Percentiles rank a stretch among this genome's conserved stretches.
Conservation (phyloP, 2,329 filamentous ascomycete species). For the Colletotrichum tabaci region DNA sequence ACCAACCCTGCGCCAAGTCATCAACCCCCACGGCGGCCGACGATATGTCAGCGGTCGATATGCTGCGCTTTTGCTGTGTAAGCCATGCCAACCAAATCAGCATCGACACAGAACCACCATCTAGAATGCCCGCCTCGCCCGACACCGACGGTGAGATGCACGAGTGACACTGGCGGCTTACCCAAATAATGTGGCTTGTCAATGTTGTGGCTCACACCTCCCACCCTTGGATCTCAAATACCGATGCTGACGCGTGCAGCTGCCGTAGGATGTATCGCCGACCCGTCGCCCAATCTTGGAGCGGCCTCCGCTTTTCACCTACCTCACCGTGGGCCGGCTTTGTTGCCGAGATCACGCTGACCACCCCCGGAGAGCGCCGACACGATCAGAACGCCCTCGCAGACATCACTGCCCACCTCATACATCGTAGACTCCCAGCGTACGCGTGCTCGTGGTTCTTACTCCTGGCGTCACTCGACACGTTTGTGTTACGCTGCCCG, state of each 20-base stretch:
- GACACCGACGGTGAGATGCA: neutral
- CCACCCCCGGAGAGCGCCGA: conserved; percentile 16
- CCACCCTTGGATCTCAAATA: neutral
- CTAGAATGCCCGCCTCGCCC: neutral
- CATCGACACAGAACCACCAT: neutral
- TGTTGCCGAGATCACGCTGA: conserved; percentile 1
- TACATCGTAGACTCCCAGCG: neutral
- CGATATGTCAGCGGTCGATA: conserved; percentile 29
- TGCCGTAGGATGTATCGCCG: neutral
- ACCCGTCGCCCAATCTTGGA: neutral
- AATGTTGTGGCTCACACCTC: conserved; percentile 2
- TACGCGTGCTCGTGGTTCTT: neutral
- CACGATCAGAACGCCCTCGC: conserved; percentile 7
- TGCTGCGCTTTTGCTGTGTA: conserved; percentile 31
- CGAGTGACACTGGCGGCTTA: conserved; percentile 1
- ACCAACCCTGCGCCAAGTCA: neutral
- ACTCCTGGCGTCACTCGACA: neutral
- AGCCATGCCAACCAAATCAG: conserved; percentile 8
- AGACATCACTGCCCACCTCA: neutral
- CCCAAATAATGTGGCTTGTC: neutral
- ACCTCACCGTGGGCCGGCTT: neutral
- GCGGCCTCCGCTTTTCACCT: conserved; percentile 6
- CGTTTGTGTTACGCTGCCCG: neutral
- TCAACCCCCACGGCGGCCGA: neutral
- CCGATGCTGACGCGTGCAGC: conserved; percentile 9